Conservation (phyloP, 352 stramenopile genomes). For the Phytophthora agathidicida region DNA sequence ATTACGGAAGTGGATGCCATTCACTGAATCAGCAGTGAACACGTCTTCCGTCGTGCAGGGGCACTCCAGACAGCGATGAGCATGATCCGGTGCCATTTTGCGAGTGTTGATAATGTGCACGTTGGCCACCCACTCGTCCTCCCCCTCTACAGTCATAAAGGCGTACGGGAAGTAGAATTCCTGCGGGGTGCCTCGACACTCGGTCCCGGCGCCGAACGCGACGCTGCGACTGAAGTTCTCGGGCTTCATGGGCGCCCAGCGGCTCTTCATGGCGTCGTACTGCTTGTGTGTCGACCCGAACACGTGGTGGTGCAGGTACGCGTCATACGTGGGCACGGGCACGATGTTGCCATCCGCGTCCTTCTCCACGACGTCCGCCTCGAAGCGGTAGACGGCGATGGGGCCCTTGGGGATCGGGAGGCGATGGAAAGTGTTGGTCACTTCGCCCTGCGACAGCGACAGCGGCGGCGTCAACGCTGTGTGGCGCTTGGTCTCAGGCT, state of each 20-base stretch:
- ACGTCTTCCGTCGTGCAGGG: constrained; percentile 75
- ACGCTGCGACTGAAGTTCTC: constrained; percentile 75
- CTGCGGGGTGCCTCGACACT: constrained; percentile 80
- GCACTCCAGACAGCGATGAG: constrained; percentile 78
- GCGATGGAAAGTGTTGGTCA: constrained; percentile 79
- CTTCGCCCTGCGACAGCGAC: constrained; percentile 65
- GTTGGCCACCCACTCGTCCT: constrained; percentile 85
- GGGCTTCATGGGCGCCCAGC: constrained; percentile 78
- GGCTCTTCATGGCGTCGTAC: constrained; percentile 54
- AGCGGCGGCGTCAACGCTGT: constrained; percentile 72
- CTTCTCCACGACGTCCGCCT: constrained; percentile 75
- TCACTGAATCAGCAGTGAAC: constrained; percentile 55
- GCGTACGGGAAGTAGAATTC: constrained; percentile 82
- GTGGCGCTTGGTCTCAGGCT: constrained; percentile 60
- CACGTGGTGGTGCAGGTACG: constrained; percentile 87
- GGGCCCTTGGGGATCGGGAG: constrained; percentile 77
- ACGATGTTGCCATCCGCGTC: constrained; percentile 52
- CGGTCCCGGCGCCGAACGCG: constrained; percentile 79
- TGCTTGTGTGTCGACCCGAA: constrained; percentile 73
- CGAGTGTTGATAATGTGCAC: constrained; percentile 88
- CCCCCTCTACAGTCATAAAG: constrained; percentile 77
- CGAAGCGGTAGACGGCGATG: constrained; percentile 85
- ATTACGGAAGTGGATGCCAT: constrained; percentile 49
- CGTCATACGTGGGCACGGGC: constrained; percentile 69
- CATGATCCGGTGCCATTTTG: constrained; percentile 43